Percentiles rank a stretch among this genome's conserved stretches.
phyloP scores from a whole-genome alignment of 257 asterid genomes.

The Plectranthus barbatus region DNA sequence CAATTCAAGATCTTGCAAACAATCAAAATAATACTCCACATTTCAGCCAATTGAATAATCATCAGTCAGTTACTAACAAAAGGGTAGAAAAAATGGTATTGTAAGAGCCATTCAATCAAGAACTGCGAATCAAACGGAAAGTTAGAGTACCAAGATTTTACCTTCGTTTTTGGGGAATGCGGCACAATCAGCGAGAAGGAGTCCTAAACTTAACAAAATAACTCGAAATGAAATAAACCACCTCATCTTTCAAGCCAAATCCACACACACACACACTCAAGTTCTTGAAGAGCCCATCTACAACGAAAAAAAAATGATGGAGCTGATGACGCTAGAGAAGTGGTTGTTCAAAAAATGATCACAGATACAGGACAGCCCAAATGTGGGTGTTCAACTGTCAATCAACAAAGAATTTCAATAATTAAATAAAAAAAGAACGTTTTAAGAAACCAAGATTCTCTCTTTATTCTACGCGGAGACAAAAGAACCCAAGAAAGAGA shows the following conservation, averaged over 20 bases:
- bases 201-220: conserved; percentile 34
- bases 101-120: conserved; percentile 21
- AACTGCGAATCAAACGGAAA: conserved; percentile 21
- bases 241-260: conserved; percentile 31
- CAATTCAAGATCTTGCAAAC: conserved; percentile 18
- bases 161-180: conserved; percentile 71
- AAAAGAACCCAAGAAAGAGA: background rate
- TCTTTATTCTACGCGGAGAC: background rate
- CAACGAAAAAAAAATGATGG: background rate
- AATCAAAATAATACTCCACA: conserved; percentile 20
- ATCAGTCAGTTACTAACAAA: background rate
- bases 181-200: conserved; percentile 26
- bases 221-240: conserved; percentile 23
- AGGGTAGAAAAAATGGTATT: background rate
- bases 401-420: conserved; percentile 3
- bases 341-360: background rate
- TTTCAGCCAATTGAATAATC: conserved; percentile 1
- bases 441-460: conserved; percentile 16
- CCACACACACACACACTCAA: background rate
- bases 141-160: conserved; percentile 4
- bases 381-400: conserved; percentile 9
- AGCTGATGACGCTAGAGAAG: background rate
- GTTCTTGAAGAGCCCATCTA: conserved; percentile 12
- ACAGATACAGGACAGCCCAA: conserved; percentile 6
- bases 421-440: background rate